Conservation (phyloP, 2,329 filamentous ascomycete species). For the Trichoderma hamatum region DNA sequence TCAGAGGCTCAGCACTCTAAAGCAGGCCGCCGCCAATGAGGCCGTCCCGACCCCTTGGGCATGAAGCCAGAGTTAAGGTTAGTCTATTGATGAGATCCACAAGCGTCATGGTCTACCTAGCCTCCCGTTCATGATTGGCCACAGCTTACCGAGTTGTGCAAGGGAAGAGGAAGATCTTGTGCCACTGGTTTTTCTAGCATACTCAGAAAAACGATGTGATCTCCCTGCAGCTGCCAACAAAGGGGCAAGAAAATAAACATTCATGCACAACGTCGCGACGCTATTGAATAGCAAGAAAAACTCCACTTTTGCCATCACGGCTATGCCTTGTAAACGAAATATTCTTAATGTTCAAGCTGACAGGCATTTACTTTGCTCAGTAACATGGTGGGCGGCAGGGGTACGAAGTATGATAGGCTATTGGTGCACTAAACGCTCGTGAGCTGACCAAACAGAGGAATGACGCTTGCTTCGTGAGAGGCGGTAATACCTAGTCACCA, state of each 20-base stretch:
- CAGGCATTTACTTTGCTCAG: background rate
- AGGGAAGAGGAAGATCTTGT: conserved; percentile 11
- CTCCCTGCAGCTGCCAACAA: conserved; percentile 1
- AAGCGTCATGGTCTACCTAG: conserved; percentile 14
- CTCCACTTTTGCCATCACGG: background rate
- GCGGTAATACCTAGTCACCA: background rate
- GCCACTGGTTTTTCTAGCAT: conserved; percentile 6
- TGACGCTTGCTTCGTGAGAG: conserved; percentile 1
- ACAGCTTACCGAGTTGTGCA: conserved; percentile 4
- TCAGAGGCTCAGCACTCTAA: background rate
- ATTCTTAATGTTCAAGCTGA: too few relatives aligned
- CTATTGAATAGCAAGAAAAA: background rate
- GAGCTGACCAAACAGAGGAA: conserved; percentile 16
- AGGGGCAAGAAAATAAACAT: background rate
- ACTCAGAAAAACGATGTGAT: background rate
- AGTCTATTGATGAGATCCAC: conserved; percentile 19
- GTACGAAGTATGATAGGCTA: background rate
- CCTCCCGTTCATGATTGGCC: conserved; percentile 20
- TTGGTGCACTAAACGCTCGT: background rate
- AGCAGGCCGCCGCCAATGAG: conserved; percentile 25
- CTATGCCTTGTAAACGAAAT: background rate
- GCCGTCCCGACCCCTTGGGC: conserved; percentile 9
- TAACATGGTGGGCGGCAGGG: background rate
- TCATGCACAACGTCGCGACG: background rate
- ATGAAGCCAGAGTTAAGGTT: conserved; percentile 12